Evolutionary conservation across 768 basidiomycete genomes (phyloP).

Genomic region (Lactarius sp.): DNA sequence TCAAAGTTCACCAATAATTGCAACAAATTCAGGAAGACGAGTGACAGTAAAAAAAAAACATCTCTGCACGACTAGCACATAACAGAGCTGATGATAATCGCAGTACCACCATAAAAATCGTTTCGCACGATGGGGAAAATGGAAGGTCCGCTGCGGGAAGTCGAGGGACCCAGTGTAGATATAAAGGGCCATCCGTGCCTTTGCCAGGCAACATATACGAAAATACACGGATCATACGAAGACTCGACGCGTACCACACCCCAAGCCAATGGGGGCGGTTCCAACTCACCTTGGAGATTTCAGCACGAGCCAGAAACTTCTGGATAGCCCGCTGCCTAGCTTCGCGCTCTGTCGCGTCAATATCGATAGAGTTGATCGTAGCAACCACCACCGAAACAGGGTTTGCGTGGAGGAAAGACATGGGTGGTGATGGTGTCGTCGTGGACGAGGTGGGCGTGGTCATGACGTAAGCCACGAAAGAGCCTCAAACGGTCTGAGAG

Average conservation of each 20-base stretch:
- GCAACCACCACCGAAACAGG: constrained; percentile 35
- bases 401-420: constrained; percentile 50
- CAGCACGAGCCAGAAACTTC: constrained; percentile 74
- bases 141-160: neutral
- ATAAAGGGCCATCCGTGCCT: neutral
- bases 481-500: neutral
- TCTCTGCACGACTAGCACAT: neutral
- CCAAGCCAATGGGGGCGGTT: constrained; percentile 26
- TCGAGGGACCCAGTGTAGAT: neutral
- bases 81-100: neutral
- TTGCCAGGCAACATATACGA: neutral
- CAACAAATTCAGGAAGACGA: neutral
- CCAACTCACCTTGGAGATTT: constrained; percentile 69
- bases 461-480: constrained; percentile 38
- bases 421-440: constrained; percentile 76
- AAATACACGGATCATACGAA: constrained; percentile 18
- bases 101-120: neutral
- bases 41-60: constrained; percentile 5
- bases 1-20: neutral
- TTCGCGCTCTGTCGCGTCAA: constrained; percentile 46
- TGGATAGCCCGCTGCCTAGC: constrained; percentile 62
- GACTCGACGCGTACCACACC: constrained; percentile 22
- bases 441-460: constrained; percentile 76
- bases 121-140: neutral
- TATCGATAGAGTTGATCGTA: constrained; percentile 36